phyloP scores from a whole-genome alignment of 2,329 filamentous ascomycete species.

The Didymella segeticola region DNA sequence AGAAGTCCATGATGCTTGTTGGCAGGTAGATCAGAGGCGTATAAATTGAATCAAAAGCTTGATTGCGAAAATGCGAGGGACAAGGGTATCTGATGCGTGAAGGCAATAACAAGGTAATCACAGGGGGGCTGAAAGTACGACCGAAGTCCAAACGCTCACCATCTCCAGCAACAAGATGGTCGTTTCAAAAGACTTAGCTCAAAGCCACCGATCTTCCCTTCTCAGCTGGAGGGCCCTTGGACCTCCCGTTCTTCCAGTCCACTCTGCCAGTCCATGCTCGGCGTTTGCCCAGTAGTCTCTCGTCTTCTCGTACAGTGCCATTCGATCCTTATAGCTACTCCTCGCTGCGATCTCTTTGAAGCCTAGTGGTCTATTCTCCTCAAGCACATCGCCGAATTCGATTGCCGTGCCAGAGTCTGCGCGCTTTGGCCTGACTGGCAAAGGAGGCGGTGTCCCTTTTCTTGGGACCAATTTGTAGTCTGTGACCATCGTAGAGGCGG shows the following conservation, averaged over 20 bases:
- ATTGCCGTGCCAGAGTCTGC: conserved; percentile 44
- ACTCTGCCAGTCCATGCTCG: conserved; percentile 43
- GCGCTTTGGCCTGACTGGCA: conserved; percentile 29
- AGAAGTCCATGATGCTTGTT: neutral
- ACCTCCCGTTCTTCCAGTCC: conserved; percentile 29
- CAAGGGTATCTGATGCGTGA: conserved; percentile 5
- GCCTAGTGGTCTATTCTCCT: conserved; percentile 31
- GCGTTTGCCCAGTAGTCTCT: conserved; percentile 45
- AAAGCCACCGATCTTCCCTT: neutral
- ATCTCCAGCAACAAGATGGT: neutral
- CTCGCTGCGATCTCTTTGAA: conserved; percentile 42
- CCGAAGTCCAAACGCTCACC: neutral
- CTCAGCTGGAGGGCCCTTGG: conserved; percentile 10
- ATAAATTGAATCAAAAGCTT: neutral
- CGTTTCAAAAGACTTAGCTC: neutral
- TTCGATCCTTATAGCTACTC: conserved; percentile 33
- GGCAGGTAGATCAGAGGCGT: neutral
- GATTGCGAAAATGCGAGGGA: neutral
- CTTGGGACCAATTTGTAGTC: neutral
- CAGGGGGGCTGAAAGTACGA: neutral
- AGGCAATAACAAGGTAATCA: neutral
- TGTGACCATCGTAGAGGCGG: neutral
- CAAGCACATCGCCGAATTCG: conserved; percentile 29
- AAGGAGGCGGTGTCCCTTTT: neutral
- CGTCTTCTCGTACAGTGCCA: conserved; percentile 43